Conservation (phyloP, 2,329 filamentous ascomycete genomes). For the Pseudogymnoascus sp. region DNA sequence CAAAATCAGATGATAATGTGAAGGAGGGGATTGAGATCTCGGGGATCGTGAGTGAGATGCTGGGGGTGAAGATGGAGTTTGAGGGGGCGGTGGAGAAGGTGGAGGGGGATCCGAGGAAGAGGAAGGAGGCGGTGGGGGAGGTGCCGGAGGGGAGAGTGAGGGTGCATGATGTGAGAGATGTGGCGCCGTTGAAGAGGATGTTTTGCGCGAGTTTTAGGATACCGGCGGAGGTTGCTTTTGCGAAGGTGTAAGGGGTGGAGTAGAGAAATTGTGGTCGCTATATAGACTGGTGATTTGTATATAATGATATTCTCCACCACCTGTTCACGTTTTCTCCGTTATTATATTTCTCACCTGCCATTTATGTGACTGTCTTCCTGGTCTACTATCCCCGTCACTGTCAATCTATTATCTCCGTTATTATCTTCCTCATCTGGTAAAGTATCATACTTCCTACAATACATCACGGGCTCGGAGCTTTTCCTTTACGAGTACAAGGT, state of each 20-base stretch:
- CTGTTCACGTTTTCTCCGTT: neutral
- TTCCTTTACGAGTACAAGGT: neutral
- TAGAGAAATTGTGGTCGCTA: neutral
- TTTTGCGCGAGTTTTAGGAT: conserved; percentile 90
- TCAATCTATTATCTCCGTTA: neutral
- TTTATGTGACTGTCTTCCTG: neutral
- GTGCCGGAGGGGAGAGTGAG: conserved; percentile 38
- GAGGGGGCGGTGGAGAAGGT: conserved; percentile 29
- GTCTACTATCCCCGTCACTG: neutral
- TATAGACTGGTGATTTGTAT: neutral
- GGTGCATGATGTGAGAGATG: conserved; percentile 69
- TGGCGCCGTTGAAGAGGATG: conserved; percentile 92
- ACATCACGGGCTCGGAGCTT: neutral
- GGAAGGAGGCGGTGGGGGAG: conserved; percentile 33
- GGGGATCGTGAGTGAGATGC: conserved; percentile 32
- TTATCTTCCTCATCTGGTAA: neutral
- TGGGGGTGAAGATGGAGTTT: conserved; percentile 34
- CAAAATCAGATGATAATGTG: conserved; percentile 67
- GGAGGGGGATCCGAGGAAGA: conserved; percentile 32
- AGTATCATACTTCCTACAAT: neutral
- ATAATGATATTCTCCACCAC: neutral
- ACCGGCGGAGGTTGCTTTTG: conserved; percentile 73
- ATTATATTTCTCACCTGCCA: neutral
- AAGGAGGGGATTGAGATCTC: conserved; percentile 36
- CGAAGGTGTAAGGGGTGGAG: conserved; percentile 6